Conservation (phyloP, 805 yeast genomes). For the Yarrowia bubula region DNA sequence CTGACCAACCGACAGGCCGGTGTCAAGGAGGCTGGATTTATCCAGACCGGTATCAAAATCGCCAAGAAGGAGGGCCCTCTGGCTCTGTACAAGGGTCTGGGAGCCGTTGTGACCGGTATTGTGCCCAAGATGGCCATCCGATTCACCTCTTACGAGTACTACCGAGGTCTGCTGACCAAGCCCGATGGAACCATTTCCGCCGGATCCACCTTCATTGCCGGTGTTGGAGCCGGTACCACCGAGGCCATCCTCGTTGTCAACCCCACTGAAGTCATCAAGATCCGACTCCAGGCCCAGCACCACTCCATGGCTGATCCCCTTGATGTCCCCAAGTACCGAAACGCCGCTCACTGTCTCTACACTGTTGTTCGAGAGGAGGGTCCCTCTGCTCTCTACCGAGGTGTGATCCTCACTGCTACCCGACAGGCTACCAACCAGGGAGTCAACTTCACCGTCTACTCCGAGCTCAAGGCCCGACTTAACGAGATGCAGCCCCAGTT, state of each 20-base stretch:
- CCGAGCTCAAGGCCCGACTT: slow-evolving; percentile 71
- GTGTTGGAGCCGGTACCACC: slow-evolving; percentile 96
- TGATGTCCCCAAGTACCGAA: slow-evolving; percentile 78
- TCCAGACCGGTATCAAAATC: slow-evolving; percentile 76
- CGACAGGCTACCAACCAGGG: slow-evolving; percentile 99
- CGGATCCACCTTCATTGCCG: slow-evolving; percentile 77
- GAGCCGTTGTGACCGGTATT: slow-evolving; percentile 95
- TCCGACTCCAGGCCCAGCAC: slow-evolving; percentile 92
- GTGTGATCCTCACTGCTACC: slow-evolving; percentile 93
- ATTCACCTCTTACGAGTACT: slow-evolving; percentile 89
- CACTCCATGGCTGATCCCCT: slow-evolving; percentile 84
- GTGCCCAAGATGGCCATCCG: slow-evolving; percentile 98
- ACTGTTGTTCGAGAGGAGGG: slow-evolving; percentile 90
- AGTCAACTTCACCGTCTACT: slow-evolving; percentile 94
- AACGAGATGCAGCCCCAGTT: slow-evolving; percentile 51
- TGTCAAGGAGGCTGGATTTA: slow-evolving; percentile 76
- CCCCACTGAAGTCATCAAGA: slow-evolving; percentile 97
- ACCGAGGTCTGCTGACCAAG: slow-evolving; percentile 65
- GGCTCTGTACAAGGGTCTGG: slow-evolving; percentile 91
- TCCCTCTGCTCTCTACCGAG: slow-evolving; percentile 80
- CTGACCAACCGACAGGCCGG: slow-evolving; percentile 49
- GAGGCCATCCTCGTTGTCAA: slow-evolving; percentile 94
- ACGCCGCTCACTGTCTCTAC: slow-evolving; percentile 87
- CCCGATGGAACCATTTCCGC: slow-evolving; percentile 62
- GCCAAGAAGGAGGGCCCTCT: slow-evolving; percentile 76